Evolutionary conservation across 305 asterid genomes (phyloP), one percentile per base, ranked within the genome.

Genomic region (Plantago coronopus): DNA sequence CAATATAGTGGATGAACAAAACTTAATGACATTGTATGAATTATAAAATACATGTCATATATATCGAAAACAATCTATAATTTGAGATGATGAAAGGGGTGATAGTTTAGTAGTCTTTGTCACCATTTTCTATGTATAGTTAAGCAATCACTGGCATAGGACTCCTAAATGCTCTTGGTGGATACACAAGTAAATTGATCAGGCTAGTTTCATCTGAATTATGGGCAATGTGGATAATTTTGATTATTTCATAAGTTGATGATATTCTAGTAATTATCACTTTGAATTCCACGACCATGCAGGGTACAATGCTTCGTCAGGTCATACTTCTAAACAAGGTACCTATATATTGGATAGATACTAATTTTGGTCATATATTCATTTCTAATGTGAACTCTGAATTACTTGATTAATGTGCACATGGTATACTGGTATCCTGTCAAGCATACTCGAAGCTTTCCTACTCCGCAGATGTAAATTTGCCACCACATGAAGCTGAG

Each of bases 361-460:
- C 9, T 21, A 3, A 17, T 57, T 42, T 29, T 31, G 44, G 51
- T 57, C 40, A 21, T 29, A 37, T 22, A 25, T 68, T 57, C 60
- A 17, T 48, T 25, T 48, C 18, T 57, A 63, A 54, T 27, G 51
- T 14, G 25, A 54, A 50, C 27, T 40, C 57, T 63, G 22, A 54
- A n/a, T 19, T n/a, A 54, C 54, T n/a, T n/a, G n/a, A n/a, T n/a
- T n/a, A n/a, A n/a, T n/a, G n/a, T n/a, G n/a, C n/a, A n/a, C n/a
- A n/a, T n/a, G n/a, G n/a, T n/a, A n/a, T n/a, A n/a, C 29, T 56
- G 13, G 31, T 31, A 54, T 42, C 40, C 15, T 64, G 62, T 54
- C 81, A 89, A 18, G 95, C 88, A 48, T 93, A 93, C 67, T 66
- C 70, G 64, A 76, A 77, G 61, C 93, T 93, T 57, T 69, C 89